Evolutionary conservation across 805 yeast genomes (phyloP).

Genomic region (Lipomyces sp.): DNA sequence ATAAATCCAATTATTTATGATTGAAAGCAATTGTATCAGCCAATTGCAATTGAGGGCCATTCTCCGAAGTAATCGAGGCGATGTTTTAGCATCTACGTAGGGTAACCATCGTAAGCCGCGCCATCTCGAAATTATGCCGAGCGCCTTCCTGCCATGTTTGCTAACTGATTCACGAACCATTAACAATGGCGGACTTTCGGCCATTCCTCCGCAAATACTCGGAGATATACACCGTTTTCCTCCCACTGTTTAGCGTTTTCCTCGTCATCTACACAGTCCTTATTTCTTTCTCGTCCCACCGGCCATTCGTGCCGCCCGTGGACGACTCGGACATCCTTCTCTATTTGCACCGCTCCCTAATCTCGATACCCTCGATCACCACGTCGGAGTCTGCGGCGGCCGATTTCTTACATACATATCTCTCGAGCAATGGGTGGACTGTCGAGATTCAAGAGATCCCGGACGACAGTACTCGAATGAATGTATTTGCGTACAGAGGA

Average conservation of each 20-base stretch:
- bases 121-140: not conserved
- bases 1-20: too few relatives aligned
- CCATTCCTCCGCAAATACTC: conserved; percentile 20
- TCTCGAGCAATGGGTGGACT: conserved; percentile 47
- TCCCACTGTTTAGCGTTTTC: conserved; percentile 20
- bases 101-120: not conserved
- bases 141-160: too few relatives aligned
- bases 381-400: conserved; percentile 42
- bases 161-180: too few relatives aligned
- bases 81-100: not conserved
- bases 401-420: conserved; percentile 41
- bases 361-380: conserved; percentile 41
- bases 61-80: not conserved
- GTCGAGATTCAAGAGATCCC: conserved; percentile 47
- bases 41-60: too few relatives aligned
- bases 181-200: conserved; percentile 5
- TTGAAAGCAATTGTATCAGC: too few relatives aligned
- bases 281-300: conserved; percentile 4
- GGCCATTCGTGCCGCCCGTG: conserved; percentile 1
- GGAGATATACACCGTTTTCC: conserved; percentile 27
- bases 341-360: conserved; percentile 37
- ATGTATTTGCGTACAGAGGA: conserved; percentile 58
- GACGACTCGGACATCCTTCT: conserved; percentile 6
- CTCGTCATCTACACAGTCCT: conserved; percentile 11
- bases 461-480: conserved; percentile 41